Base-by-base conservation (phyloP, 768 basidiomycete genomes). In the Xerocomellus amylosporus region DNA sequence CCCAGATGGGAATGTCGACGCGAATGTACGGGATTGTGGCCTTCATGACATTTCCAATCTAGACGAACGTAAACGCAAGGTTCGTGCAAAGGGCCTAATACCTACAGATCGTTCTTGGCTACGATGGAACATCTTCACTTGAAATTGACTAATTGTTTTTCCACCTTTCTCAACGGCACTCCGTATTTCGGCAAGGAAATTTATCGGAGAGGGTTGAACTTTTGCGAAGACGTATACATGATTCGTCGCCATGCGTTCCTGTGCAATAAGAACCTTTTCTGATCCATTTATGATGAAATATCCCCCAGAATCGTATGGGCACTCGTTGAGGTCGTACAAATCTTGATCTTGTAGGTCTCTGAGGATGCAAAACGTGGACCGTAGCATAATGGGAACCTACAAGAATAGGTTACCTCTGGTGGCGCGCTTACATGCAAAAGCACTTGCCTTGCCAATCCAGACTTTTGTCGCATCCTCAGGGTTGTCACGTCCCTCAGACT, bases 241-340 rank as follows among this genome's bases (percentile, higher is more conserved):
- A 75, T 99, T 99, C 22, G 93, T 95, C 10, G 97, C 96, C 95
- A 98, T 98, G 49, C 97, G 86, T 71, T 99, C 97, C 72, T 99
- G 97, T 2, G 97, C 97, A 71, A 99, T 99, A 57, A 99, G 79
- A n/a, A 99, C 97, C 73, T 99, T 99, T 71, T 99, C 97, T 3
- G 97, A 98, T 13, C 97, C 97, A 63, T 98, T 98, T 76, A 99
- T 98, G 68, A 99, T 93, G 71, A 99, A 99, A 71, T 99, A 99
- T 46, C 97, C 97, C 71, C 97, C 97, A 37, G 94, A 93, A 73
- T 99, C 97, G 66, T 95, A 96, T 6, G 96, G 96, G 69, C 97
- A 99, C 74, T 99, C 97, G 67, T 97, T 98, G 61, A 98, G 75
- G 64, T 94, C 90, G 70, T 86, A 92, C 45, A 95, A 76, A 59